phyloP scores from a whole-genome alignment of 805 yeast genomes.

The Metschnikowia anglica region DNA sequence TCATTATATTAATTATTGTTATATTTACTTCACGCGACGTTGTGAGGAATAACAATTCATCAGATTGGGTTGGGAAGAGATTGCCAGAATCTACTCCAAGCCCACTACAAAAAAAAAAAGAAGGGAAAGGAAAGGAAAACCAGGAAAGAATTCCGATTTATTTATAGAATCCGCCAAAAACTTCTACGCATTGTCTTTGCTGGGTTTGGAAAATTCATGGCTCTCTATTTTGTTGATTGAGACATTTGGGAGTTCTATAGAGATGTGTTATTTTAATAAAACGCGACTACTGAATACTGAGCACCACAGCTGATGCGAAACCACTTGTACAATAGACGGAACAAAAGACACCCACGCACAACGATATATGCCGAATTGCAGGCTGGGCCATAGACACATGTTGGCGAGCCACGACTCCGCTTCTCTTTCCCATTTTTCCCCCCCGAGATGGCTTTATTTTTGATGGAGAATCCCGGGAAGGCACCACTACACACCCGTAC shows the following conservation, averaged over 20 bases:
- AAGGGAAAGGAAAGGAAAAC: slow-evolving; percentile 17
- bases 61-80: slow-evolving; percentile 9
- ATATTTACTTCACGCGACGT: slow-evolving; percentile 7
- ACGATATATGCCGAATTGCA: no score
- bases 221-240: slow-evolving; percentile 33
- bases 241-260: slow-evolving; percentile 41
- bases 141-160: slow-evolving; percentile 19
- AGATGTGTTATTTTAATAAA: slow-evolving; percentile 27
- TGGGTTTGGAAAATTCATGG: slow-evolving; percentile 19
- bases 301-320: no score
- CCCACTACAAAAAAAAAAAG: slow-evolving; percentile 14
- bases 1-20: slow-evolving; percentile 16
- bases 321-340: no score
- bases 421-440: no score
- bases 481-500: slow-evolving; percentile 12
- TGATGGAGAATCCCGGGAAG: no score
- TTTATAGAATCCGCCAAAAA: slow-evolving; percentile 18
- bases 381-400: no score
- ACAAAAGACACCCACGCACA: no score
- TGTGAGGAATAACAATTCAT: slow-evolving; percentile 13
- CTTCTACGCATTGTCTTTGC: slow-evolving; percentile 21
- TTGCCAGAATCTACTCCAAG: slow-evolving; percentile 1
- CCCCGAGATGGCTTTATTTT: not conserved
- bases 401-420: no score
- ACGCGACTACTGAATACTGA: slow-evolving; percentile 22